Percentiles rank a stretch among this genome's conserved stretches.
phyloP scores from a whole-genome alignment of 2,329 filamentous ascomycete genomes.

The Cladosporium oxysporum region DNA sequence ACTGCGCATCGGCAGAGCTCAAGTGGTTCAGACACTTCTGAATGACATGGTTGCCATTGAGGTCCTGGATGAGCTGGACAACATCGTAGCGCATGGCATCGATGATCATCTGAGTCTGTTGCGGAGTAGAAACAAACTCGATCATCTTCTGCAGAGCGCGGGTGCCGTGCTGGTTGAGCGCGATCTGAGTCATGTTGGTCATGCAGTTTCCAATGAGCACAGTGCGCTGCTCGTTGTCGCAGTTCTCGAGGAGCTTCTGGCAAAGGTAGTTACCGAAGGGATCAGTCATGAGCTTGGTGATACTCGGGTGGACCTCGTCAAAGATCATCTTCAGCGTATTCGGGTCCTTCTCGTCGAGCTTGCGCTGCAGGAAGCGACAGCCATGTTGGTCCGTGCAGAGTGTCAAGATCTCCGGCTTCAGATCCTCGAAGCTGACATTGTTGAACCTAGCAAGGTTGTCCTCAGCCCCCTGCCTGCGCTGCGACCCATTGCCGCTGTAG shows the following conservation, averaged over 20 bases:
- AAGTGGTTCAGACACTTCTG: slow-evolving; percentile 99
- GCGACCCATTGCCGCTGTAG: slow-evolving; percentile 12
- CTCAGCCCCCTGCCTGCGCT: slow-evolving; percentile 11
- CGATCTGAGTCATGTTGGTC: slow-evolving; percentile 85
- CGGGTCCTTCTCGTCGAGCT: slow-evolving; percentile 84
- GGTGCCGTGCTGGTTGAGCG: slow-evolving; percentile 95
- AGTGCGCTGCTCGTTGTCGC: slow-evolving; percentile 92
- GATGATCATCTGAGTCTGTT: slow-evolving; percentile 86
- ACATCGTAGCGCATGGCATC: slow-evolving; percentile 79
- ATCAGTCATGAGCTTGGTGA: slow-evolving; percentile 97
- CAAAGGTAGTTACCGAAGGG: slow-evolving; percentile 99
- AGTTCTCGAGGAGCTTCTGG: slow-evolving; percentile 95
- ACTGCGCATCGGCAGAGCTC: slow-evolving; percentile 78
- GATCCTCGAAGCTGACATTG: slow-evolving; percentile 77
- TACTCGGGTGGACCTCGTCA: slow-evolving; percentile 87
- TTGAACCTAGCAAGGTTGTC: slow-evolving; percentile 55
- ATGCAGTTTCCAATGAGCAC: slow-evolving; percentile 88
- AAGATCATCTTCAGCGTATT: slow-evolving; percentile 92
- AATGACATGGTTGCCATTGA: slow-evolving; percentile 98
- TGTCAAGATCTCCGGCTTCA: slow-evolving; percentile 80
- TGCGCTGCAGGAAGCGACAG: slow-evolving; percentile 94
- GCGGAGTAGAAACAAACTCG: slow-evolving; percentile 83
- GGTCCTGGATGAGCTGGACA: slow-evolving; percentile 91
- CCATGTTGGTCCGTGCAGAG: slow-evolving; percentile 98
- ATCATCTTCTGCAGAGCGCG: slow-evolving; percentile 99